phyloP scores from a whole-genome alignment of 495 filamentous ascomycete species.

The Annulohypoxylon nitens region DNA sequence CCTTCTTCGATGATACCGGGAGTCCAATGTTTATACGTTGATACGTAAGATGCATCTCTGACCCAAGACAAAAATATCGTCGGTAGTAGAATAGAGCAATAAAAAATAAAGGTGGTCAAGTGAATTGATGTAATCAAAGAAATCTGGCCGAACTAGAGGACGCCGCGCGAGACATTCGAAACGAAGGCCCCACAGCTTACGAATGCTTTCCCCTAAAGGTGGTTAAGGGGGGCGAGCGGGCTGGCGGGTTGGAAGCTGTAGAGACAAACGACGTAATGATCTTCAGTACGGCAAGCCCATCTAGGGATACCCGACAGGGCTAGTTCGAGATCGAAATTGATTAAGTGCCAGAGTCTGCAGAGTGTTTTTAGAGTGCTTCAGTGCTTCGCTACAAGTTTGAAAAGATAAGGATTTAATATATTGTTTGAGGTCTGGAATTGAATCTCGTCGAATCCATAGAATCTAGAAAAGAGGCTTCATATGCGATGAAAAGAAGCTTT shows the following conservation, averaged over 20 bases:
- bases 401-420: background rate
- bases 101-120: background rate
- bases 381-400: background rate
- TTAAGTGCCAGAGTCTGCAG: no score
- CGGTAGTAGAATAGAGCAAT: constrained; percentile 16
- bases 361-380: background rate
- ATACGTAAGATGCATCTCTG: constrained; percentile 10
- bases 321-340: constrained; percentile 28
- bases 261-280: constrained; percentile 46
- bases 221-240: constrained; percentile 21
- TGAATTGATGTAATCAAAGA: constrained; percentile 41
- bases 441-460: background rate
- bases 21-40: constrained; percentile 7
- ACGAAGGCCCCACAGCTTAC: constrained; percentile 48
- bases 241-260: constrained; percentile 16
- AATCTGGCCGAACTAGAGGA: constrained; percentile 38
- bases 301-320: constrained; percentile 35
- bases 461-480: constrained; percentile 25
- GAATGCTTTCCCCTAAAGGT: constrained; percentile 43
- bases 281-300: constrained; percentile 37
- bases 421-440: constrained; percentile 21
- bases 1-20: background rate
- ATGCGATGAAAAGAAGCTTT: constrained; percentile 29
- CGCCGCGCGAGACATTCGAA: constrained; percentile 41
- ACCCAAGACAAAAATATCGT: constrained; percentile 37